Base-by-base conservation (phyloP, 768 basidiomycete species). In the Kwoniella dejecticola region DNA sequence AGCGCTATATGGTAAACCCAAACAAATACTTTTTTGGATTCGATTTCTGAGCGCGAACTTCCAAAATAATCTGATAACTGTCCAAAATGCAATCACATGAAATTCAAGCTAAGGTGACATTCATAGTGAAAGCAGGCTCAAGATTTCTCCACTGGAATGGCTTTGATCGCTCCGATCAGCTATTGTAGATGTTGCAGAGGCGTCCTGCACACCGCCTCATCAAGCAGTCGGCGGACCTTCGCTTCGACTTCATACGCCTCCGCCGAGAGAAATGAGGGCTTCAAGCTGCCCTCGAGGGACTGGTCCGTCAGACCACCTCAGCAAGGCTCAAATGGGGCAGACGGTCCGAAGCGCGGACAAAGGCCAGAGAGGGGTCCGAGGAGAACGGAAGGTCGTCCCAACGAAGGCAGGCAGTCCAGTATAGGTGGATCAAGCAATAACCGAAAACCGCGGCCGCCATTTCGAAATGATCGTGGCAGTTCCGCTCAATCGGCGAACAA, bases 231-330 rank as follows among this genome's bases (percentile, higher is more conserved):
- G 38, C 29, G 56, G 30, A 2, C 21, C 21, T 26, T 47, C 38
- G 23, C 33, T 1, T 44, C 56, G 13, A 46, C 56, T 24, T 26
- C 56, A 11, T 31, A 31, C n/a, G 26, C 11, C 33, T 30, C 24
- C 15, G 27, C 36, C 6, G 46, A 48, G 31, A n/a, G 29, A 38
- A 48, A 19, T 30, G 60, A 41, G 48, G 52, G 52, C 13, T 62
- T 62, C 45, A 62, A 55, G 52, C 52, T 62, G 13, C 60, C 60
- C 12, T 23, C 36, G n/a, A 29, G 60, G 24, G 60, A 62, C 33
- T 62, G 60, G 60, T 62, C 60, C 17, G 38, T 45, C 5, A 36
- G 19, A 27, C 58, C 58, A 52, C 12, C 58, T 29, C 49, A 29
- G 23, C 27, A 13, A n/a, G 40, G 36, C n/a, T 24, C 31, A 6